Base-by-base conservation (phyloP, 441 rosid species). In the Kokia cookei region DNA sequence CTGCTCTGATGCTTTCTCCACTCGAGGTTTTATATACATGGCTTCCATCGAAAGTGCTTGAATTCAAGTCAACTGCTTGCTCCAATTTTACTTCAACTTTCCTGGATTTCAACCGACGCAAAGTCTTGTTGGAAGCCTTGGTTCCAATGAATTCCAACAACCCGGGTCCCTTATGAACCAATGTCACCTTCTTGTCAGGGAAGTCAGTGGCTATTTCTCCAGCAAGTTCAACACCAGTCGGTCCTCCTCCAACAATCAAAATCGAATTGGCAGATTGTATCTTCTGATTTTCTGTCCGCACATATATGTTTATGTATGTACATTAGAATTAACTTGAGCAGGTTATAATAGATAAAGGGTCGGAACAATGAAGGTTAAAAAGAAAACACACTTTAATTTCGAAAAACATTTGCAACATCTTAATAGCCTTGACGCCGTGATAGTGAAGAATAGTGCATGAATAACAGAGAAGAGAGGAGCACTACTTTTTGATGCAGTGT, bases 181-280 rank as follows among this genome's bases (percentile, higher is more conserved):
- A 79, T 22, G 93, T 92, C 68, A 94, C 87, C 81, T 87, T 80
- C 86, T 92, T 94, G 54, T 86, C 91, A 0, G 97, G 96, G 74
- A 85, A 94, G 79, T 90, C 93, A 37, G 79, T 87, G 47, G 89
- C 87, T 73, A 94, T 87, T 76, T 94, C 97, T 45, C 88, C 98
- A 26, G 95, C 93, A 78, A 93, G 90, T 82, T 93, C 97, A 8
- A 93, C 96, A 71, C 94, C 98, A 26, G 92, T 84, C 0, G 98
- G 98, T 57, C 97, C 97, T 72, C 97, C 98, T 74, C 98, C 98
- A 65, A 90, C 83, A 14, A 91, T 87, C 75, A 92, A 81, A 85
- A 94, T 77, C 7, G 93, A 94, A 51, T 68, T 77, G 58, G 93
- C 91, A 12, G 97, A 82, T 76, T 79, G 84, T 15, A 94, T 92